Conservation (phyloP, 202 grass and related monocot species). For the Tripidium arundinaceum region DNA sequence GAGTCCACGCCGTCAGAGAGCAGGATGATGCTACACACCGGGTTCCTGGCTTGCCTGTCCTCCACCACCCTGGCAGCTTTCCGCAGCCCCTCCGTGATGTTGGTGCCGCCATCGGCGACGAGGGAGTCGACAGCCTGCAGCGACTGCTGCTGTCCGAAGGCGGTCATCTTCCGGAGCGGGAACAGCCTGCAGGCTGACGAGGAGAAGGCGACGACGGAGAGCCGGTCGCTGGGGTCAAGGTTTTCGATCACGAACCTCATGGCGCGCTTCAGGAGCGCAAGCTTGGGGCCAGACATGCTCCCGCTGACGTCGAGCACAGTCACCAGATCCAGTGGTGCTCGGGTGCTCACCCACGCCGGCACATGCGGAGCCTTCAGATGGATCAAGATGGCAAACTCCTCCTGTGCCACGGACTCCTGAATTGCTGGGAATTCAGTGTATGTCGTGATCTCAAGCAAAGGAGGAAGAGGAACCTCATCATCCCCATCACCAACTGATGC, state of each 20-base stretch:
- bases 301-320: slow-evolving; percentile 67
- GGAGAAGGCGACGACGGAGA: slow-evolving; percentile 66
- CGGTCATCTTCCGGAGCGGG: slow-evolving; percentile 54
- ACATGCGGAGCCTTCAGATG: slow-evolving; percentile 48
- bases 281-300: slow-evolving; percentile 68
- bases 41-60: slow-evolving; percentile 46
- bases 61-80: slow-evolving; percentile 55
- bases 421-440: slow-evolving; percentile 40
- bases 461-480: neutral
- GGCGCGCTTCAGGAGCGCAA: slow-evolving; percentile 62
- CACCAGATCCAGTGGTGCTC: slow-evolving; percentile 55
- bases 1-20: slow-evolving; percentile 70
- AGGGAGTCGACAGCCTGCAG: slow-evolving; percentile 48
- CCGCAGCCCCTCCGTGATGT: slow-evolving; percentile 49
- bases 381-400: slow-evolving; percentile 61
- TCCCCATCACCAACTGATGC: neutral
- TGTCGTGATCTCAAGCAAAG: slow-evolving; percentile 39
- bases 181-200: slow-evolving; percentile 54
- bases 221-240: slow-evolving; percentile 55
- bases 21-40: slow-evolving; percentile 64
- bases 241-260: slow-evolving; percentile 65
- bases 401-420: slow-evolving; percentile 17
- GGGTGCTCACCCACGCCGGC: neutral
- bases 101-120: slow-evolving; percentile 47
- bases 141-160: slow-evolving; percentile 34